Evolutionary conservation across 352 stramenopile genomes (phyloP).

Genomic region (Globisporangium acanthophoron): DNA sequence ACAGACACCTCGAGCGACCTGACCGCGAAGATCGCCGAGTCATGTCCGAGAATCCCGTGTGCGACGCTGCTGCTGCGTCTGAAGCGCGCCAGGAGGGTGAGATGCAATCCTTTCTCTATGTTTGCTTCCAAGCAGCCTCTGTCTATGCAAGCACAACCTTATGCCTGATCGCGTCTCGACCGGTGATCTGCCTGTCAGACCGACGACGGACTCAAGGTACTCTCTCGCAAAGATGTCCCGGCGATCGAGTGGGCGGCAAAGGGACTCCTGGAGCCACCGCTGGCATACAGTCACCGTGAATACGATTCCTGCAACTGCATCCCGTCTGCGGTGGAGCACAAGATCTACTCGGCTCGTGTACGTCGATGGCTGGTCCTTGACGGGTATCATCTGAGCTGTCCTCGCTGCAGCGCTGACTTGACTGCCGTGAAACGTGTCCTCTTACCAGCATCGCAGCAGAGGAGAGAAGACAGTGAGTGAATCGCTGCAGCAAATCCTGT

Average conservation of each 20-base stretch:
- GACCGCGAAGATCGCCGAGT: conserved; percentile 27
- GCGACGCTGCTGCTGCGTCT: conserved; percentile 76
- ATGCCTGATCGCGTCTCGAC: background rate
- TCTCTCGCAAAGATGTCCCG: conserved; percentile 46
- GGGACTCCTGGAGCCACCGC: conserved; percentile 36
- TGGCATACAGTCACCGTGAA: conserved; percentile 32
- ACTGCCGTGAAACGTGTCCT: background rate
- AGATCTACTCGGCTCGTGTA: conserved; percentile 54
- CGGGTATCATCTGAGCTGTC: background rate
- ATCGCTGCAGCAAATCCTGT: conserved; percentile 20
- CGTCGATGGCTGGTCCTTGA: background rate
- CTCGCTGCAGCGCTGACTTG: background rate
- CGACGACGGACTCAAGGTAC: conserved; percentile 47
- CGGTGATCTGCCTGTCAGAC: conserved; percentile 19
- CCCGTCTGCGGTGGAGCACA: conserved; percentile 47
- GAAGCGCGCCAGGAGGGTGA: conserved; percentile 37
- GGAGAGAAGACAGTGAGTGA: conserved; percentile 18
- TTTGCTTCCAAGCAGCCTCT: background rate
- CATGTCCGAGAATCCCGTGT: conserved; percentile 59
- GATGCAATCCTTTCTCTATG: background rate
- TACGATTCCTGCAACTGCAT: conserved; percentile 51
- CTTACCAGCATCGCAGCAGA: conserved; percentile 16
- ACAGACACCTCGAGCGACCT: conserved; percentile 26
- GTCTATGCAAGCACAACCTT: background rate
- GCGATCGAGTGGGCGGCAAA: conserved; percentile 43